phyloP scores from a whole-genome alignment of 176 grass and related monocot genomes.

The Metroxylon sagu region DNA sequence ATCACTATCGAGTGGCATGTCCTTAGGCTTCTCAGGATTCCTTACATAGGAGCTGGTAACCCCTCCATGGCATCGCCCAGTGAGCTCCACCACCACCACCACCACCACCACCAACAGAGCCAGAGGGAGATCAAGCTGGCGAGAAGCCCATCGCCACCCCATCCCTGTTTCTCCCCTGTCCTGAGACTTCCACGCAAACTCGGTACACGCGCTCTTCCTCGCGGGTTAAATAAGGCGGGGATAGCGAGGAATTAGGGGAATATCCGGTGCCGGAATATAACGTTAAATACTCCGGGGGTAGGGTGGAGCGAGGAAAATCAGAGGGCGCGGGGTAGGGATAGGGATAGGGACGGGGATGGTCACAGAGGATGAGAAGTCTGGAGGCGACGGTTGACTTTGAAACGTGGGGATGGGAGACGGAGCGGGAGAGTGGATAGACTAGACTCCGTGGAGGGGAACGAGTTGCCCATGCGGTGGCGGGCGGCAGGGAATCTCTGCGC shows the following conservation, averaged over 20 bases:
- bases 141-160: background rate
- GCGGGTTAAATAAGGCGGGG: conserved; percentile 1
- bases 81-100: background rate
- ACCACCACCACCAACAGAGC: background rate
- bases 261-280: conserved; percentile 11
- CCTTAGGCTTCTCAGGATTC: conserved; percentile 31
- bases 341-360: too few species aligned
- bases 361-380: too few species aligned
- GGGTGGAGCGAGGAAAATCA: too few species aligned
- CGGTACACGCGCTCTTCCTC: background rate
- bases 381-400: too few species aligned
- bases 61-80: conserved; percentile 12
- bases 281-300: too few species aligned
- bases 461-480: too few species aligned
- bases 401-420: too few species aligned
- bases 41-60: conserved; percentile 59
- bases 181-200: background rate
- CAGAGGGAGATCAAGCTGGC: background rate
- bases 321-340: too few species aligned
- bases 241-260: conserved; percentile 11
- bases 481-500: too few species aligned
- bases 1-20: conserved; percentile 70
- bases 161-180: conserved; percentile 10
- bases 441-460: too few species aligned
- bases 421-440: too few species aligned